These are phyloP conservation scores for Eucalyptus decipiens DNA, from an alignment of 345 rosid genomes.

Conservation along the genomic window DNA sequence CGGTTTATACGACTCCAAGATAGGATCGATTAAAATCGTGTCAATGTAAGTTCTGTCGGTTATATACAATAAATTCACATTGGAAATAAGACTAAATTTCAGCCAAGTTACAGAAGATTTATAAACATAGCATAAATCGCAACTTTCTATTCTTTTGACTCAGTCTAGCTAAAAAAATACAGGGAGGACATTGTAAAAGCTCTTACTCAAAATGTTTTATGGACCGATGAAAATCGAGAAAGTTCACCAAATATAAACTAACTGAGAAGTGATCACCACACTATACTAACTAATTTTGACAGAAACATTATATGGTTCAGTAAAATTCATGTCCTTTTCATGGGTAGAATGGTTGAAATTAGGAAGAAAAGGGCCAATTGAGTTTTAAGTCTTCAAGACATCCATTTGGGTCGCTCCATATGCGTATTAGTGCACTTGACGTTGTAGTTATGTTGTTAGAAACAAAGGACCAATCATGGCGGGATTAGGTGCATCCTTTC, in stretches of 20 bases:
- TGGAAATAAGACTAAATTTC: neutral
- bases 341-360: neutral
- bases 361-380: neutral
- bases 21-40: neutral
- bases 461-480: neutral
- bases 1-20: neutral
- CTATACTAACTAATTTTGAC: neutral
- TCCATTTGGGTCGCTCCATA: neutral
- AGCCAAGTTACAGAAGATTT: neutral
- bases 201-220: neutral
- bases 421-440: neutral
- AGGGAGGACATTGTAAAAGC: neutral
- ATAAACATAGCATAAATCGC: neutral
- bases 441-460: neutral
- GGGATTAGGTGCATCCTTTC: neutral
- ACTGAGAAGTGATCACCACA: neutral
- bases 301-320: neutral
- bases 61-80: neutral
- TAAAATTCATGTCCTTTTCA: neutral
- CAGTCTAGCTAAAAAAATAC: neutral
- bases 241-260: neutral
- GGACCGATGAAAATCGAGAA: neutral
- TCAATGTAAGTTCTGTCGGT: neutral
- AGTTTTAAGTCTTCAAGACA: neutral
- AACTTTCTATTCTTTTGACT: neutral